A percentile compares a stretch with the other conserved stretches of the same genome.
Evolutionary conservation across 108 stramenopile species (phyloP).

Genomic region (Pseudonitzschia multistriata): DNA sequence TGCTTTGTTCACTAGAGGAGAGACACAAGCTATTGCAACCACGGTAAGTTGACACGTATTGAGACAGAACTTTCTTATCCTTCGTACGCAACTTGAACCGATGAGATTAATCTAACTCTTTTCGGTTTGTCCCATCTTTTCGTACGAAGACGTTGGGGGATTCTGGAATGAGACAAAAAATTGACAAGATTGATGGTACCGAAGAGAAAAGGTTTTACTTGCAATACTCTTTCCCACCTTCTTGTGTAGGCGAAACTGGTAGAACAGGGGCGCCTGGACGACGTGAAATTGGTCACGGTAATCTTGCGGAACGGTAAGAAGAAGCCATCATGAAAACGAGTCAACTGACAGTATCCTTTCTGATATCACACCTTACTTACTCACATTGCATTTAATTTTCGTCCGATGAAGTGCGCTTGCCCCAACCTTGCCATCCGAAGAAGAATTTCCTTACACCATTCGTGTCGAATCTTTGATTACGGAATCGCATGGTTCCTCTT

Average conservation of each 20-base stretch:
- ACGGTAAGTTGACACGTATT: conserved; percentile 31
- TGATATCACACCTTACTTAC: neutral
- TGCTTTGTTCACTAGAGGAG: conserved; percentile 91
- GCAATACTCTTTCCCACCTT: conserved; percentile 94
- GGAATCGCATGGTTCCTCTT: conserved; percentile 78
- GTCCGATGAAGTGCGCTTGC: conserved; percentile 47
- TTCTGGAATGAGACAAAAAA: conserved; percentile 88
- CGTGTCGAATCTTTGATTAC: conserved; percentile 84
- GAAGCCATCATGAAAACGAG: neutral
- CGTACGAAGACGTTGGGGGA: conserved; percentile 66
- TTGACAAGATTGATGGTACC: conserved; percentile 82
- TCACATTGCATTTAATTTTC: neutral
- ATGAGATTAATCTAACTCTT: neutral
- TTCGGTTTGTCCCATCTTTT: neutral
- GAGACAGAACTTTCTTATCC: neutral
- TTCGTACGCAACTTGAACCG: neutral
- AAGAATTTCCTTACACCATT: conserved; percentile 80
- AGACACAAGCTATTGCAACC: conserved; percentile 91
- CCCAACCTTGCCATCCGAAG: conserved; percentile 63
- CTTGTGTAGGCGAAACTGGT: conserved; percentile 93
- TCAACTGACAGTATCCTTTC: neutral
- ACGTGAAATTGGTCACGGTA: conserved; percentile 89
- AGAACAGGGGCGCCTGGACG: conserved; percentile 83
- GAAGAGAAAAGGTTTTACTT: conserved; percentile 88
- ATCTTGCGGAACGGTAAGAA: conserved; percentile 73